These are phyloP conservation scores for Acacia pycnantha DNA, from an alignment of 331 rosid species.

Conservation along the genomic window DNA sequence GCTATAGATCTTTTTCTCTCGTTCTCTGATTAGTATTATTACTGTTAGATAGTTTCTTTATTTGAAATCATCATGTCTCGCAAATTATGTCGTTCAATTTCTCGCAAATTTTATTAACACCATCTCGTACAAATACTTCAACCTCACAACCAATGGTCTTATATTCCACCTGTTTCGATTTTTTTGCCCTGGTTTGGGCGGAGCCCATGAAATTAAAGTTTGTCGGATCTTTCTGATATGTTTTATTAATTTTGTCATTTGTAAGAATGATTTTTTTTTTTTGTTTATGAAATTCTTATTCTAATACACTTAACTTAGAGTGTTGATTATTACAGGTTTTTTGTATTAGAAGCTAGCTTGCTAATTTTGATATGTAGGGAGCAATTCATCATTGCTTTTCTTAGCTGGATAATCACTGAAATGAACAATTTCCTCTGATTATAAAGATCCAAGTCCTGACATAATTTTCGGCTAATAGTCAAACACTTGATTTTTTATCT, in stretches of 20 bases:
- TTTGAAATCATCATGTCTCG: slow-evolving; percentile 5
- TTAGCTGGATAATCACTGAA: slow-evolving; percentile 22
- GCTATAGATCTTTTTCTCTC: not conserved
- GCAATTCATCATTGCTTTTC: slow-evolving; percentile 12
- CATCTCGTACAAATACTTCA: slow-evolving; percentile 23
- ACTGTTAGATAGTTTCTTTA: not conserved
- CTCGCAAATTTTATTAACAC: slow-evolving; percentile 2
- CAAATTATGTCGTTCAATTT: slow-evolving; percentile 19
- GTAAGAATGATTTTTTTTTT: slow-evolving; percentile 10
- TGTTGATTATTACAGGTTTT: not conserved
- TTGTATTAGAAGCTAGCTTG: not conserved
- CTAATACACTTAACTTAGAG: not conserved
- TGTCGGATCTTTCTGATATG: slow-evolving; percentile 16
- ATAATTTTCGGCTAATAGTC: slow-evolving; percentile 14
- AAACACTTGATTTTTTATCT: not conserved
- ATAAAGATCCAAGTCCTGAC: not conserved
- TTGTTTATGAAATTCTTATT: slow-evolving; percentile 14
- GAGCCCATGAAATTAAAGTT: slow-evolving; percentile 37
- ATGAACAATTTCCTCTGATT: not conserved
- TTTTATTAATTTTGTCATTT: not conserved
- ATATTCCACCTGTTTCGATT: slow-evolving; percentile 35
- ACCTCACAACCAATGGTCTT: slow-evolving; percentile 17
- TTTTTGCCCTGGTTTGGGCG: slow-evolving; percentile 29
- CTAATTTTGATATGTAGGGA: not conserved
- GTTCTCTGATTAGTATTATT: slow-evolving; percentile 1